Evolutionary conservation across 495 filamentous ascomycete species (phyloP), one percentile per base, ranked within the genome.

Genomic region (Penicillium taxi): DNA sequence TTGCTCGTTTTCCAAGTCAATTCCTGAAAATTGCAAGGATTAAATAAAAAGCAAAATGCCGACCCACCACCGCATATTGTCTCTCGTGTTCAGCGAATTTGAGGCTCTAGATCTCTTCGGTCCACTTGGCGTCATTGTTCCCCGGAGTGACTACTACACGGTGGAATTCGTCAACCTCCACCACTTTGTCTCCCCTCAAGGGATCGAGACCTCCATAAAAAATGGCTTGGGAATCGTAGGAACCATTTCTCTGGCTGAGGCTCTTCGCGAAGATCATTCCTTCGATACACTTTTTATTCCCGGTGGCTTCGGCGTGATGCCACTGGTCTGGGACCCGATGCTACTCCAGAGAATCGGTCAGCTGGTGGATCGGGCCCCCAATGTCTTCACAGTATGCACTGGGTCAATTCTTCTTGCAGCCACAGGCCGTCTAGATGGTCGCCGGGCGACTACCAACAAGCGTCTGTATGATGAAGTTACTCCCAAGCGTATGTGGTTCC

Each of bases 51-150:
- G n/a, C n/a, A n/a, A 14, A 27, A 37, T 37, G 34, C 24, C 34
- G 4, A 7, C 8, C 2, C 9, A 37, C 17, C 34, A 37, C 24
- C 34, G 34, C n/a, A 37, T 37, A 13, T 24, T 37, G 22, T 21
- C 34, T 11, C 24, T 37, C 4, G 34, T 37, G 22, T 37, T 16
- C 34, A 16, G 27, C 2, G 34, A 26, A 9, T 37, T 37, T 16
- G 34, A 37, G 20, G 25, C 22, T 24, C 15, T 37, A 15, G 34
- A 37, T 24, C 15, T 37, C 7, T 37, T 37, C 24, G 34, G 34
- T 2, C 34, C 34, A 9, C 7, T 37, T 11, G 34, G 34, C 5
- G 24, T 24, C 24, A 37, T 37, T 8, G 25, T 37, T 5, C 24
- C 34, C 22, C 23, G 34, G 1, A 37, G 34, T 11, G 34, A 37